phyloP scores from a whole-genome alignment of 83 land plant genomes.

The Picea mariana region DNA sequence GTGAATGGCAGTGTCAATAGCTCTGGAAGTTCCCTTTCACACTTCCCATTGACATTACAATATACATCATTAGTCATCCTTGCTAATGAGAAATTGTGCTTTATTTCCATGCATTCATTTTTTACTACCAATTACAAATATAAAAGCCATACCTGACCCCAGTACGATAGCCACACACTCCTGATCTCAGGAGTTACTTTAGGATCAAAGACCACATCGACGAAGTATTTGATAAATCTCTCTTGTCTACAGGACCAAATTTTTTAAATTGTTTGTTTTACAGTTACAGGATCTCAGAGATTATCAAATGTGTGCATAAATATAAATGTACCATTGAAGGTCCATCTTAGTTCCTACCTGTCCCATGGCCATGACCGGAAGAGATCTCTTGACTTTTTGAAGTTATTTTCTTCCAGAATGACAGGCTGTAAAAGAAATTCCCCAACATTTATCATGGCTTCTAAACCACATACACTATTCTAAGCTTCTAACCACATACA shows the following conservation, averaged over 20 bases:
- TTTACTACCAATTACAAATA: not conserved
- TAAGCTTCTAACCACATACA: no score
- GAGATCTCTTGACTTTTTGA: slow-evolving; percentile 12
- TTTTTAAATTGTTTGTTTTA: no score
- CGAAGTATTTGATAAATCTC: not conserved
- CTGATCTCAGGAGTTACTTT: slow-evolving; percentile 14
- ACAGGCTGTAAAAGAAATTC: not conserved
- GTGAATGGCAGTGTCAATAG: no score
- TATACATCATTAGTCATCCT: not conserved
- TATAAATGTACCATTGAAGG: no score
- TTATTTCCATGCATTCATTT: no score
- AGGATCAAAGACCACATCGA: no score
- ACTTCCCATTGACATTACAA: no score
- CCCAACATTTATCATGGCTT: no score
- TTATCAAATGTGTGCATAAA: no score
- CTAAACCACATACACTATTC: no score
- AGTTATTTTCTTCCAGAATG: slow-evolving; percentile 16
- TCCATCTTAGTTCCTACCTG: not conserved
- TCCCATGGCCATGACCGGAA: slow-evolving; percentile 20
- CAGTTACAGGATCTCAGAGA: no score
- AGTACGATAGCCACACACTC: slow-evolving; percentile 21
- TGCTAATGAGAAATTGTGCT: not conserved
- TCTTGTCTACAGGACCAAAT: slow-evolving; percentile 10
- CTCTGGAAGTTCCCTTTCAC: not conserved
- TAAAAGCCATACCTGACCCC: not conserved